These are phyloP conservation scores for Colletotrichum graminicola DNA, from an alignment of 2,329 filamentous ascomycete genomes.

Conservation along the genomic window DNA sequence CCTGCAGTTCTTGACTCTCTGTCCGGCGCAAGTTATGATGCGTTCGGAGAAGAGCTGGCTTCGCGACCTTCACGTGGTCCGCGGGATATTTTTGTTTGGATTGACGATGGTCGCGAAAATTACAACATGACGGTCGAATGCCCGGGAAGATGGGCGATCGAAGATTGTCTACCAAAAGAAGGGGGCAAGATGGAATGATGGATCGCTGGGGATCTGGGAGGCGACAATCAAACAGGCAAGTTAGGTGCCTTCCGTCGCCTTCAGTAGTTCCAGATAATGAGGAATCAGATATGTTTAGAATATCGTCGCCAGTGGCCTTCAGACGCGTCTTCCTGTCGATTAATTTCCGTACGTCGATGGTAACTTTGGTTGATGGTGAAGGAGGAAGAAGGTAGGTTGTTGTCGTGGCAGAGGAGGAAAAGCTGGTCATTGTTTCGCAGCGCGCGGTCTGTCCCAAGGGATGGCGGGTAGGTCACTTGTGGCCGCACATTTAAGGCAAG, in stretches of 20 bases:
- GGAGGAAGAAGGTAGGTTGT: conserved; percentile 34
- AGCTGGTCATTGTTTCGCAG: conserved; percentile 44
- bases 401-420: conserved; percentile 44
- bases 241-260: conserved; percentile 31
- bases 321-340: conserved; percentile 37
- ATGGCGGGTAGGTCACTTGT: conserved; percentile 33
- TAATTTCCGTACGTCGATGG: conserved; percentile 27
- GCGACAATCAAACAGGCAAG: conserved; percentile 36
- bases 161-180: conserved; percentile 37
- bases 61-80: conserved; percentile 41
- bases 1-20: conserved; percentile 38
- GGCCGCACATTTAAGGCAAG: conserved; percentile 35
- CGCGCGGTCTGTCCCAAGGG: conserved; percentile 32
- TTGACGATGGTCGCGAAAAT: conserved; percentile 36
- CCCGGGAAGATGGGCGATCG: conserved; percentile 23
- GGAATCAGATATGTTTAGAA: conserved; percentile 12
- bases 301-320: conserved; percentile 30
- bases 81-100: conserved; percentile 15
- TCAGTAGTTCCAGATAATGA: conserved; percentile 20
- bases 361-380: conserved; percentile 40
- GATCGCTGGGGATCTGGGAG: conserved; percentile 18
- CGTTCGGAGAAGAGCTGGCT: conserved; percentile 23
- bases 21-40: conserved; percentile 22
- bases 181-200: conserved; percentile 35
- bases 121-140: conserved; percentile 38